phyloP scores from a whole-genome alignment of 495 filamentous ascomycete species.

The Cladorrhinum samala region DNA sequence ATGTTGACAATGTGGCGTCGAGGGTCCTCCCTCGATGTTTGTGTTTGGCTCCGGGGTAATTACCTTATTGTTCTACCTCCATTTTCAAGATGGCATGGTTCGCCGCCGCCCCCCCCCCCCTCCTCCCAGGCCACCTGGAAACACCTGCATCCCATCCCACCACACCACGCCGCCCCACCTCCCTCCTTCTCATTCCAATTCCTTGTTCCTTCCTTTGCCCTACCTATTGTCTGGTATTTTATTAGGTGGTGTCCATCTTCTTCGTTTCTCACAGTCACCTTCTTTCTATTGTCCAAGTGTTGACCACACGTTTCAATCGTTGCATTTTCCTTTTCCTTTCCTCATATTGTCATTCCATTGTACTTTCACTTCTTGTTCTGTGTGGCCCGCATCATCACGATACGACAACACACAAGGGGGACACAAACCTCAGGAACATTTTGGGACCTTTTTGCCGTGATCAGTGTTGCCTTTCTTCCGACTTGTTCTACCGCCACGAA shows the following conservation, averaged over 20 bases:
- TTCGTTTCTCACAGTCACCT: background rate
- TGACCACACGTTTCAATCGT: background rate
- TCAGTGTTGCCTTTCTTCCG: background rate
- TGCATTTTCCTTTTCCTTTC: conserved; percentile 2
- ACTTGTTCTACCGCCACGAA: too few species aligned
- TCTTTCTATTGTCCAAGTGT: background rate
- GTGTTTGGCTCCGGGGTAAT: background rate
- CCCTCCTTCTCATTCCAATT: background rate
- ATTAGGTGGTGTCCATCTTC: background rate
- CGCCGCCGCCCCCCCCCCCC: too few species aligned
- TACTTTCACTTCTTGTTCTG: background rate
- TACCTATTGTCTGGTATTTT: too few species aligned
- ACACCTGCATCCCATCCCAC: too few species aligned
- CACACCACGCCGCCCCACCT: too few species aligned
- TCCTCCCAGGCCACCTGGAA: background rate
- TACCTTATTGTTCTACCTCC: background rate
- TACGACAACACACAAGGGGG: background rate
- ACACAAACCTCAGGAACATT: background rate
- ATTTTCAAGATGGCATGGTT: background rate
- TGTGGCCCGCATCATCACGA: background rate
- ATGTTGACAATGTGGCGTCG: too few species aligned
- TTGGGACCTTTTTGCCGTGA: too few species aligned
- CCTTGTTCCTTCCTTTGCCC: background rate
- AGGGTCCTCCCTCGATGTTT: too few species aligned
- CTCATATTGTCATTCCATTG: background rate